Base-by-base conservation (phyloP, 163 green algal genomes). In the Volvox carteri region DNA sequence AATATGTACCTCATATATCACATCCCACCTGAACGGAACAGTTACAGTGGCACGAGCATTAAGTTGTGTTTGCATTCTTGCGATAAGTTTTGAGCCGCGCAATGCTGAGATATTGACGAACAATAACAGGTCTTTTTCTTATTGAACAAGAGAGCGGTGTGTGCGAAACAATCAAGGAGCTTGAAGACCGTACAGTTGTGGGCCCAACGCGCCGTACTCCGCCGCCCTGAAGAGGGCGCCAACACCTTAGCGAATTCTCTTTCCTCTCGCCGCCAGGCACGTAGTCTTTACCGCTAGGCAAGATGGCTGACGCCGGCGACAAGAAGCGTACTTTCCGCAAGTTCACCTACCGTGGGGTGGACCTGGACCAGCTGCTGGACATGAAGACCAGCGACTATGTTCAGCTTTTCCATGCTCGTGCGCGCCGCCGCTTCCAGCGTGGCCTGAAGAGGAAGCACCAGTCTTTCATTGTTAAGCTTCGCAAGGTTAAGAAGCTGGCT, bases 331-430 rank as follows among this genome's bases (percentile, higher is more conserved):
- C 96, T 39, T 99, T 98, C 95, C 91, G 96, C 74, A 99, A 98
- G 95, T 99, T 97, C 90, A 95, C 54, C 81, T 84, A 91, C 93
- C 92, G 95, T 68, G 96, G 97, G 73, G 97, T 99, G 86, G 98
- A 99, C 94, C 95, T 99, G 88, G 98, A 99, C 88, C 95, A 99
- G 94, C 96, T 99, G 73, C 95, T 99, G 90, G 98, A 99, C 93
- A 97, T 99, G 95, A 96, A 90, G 89, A 99, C 93, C 75, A 98
- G 99, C 90, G 96, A 99, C 91, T 95, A 99, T 35, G 95, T 99
- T 39, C 94, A 99, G 90, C 95, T 99, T 21, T 98, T 99, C 92
- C 92, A 96, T 88, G 96, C 98, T 21, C 95, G 98, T 50, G 95
- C 95, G 72, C 78, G 88, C 73, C 89, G 88, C 90, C 99, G 97